phyloP scores from a whole-genome alignment of 1,284 basidiomycete species.

The Pseudomicrostroma phylloplanum region DNA sequence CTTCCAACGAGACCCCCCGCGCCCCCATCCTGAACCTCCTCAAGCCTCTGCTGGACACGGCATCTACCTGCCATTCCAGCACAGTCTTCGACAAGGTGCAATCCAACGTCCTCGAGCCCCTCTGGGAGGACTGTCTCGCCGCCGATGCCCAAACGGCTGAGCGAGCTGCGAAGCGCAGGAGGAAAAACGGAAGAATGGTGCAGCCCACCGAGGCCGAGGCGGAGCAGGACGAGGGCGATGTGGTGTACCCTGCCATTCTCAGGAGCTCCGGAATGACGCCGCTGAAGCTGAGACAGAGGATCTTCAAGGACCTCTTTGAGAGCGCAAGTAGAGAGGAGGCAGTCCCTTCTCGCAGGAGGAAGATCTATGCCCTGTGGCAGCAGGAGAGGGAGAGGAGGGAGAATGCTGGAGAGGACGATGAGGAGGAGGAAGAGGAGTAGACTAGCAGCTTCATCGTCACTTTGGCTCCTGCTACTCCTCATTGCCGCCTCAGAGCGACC shows the following conservation, averaged over 20 bases:
- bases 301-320: slow-evolving; percentile 7
- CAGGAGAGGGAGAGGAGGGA: slow-evolving; percentile 13
- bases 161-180: neutral
- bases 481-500: too few species aligned
- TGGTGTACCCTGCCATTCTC: neutral
- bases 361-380: slow-evolving; percentile 12
- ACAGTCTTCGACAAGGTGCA: slow-evolving; percentile 66
- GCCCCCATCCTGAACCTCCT: slow-evolving; percentile 61
- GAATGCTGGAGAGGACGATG: slow-evolving; percentile 14
- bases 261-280: neutral
- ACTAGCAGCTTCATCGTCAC: slow-evolving; percentile 12
- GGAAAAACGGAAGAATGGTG: slow-evolving; percentile 9
- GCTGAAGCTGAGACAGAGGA: neutral
- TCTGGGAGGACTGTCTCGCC: slow-evolving; percentile 50
- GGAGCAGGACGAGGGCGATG: slow-evolving; percentile 11
- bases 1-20: neutral
- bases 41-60: slow-evolving; percentile 63
- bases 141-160: slow-evolving; percentile 8
- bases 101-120: slow-evolving; percentile 62
- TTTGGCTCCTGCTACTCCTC: too few species aligned
- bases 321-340: slow-evolving; percentile 6
- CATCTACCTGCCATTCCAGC: slow-evolving; percentile 62
- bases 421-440: slow-evolving; percentile 15
- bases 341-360: slow-evolving; percentile 6
- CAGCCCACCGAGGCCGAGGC: slow-evolving; percentile 13